A percentile compares a stretch with the other conserved stretches of the same genome.
These are phyloP conservation scores for Citrus sinensis DNA, from an alignment of 345 rosid genomes.

Conservation along the genomic window DVS_A1.0 CM039163.1:32927001-32927500, in stretches of 20 bases:
- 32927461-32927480: background rate
- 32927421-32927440: slow-evolving; percentile 8
- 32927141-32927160: slow-evolving; percentile 63
- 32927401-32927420: slow-evolving; percentile 34
- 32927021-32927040: slow-evolving; percentile 2
- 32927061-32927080: slow-evolving; percentile 35
- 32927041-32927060: slow-evolving; percentile 40
- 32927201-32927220: background rate
- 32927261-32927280: slow-evolving; percentile 59
- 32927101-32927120: slow-evolving; percentile 65
- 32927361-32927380: slow-evolving; percentile 50
- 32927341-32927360: slow-evolving; percentile 63
- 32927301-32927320: slow-evolving; percentile 47
- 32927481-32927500: slow-evolving; percentile 1
- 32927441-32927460: background rate
- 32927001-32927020: background rate
- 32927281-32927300: slow-evolving; percentile 58
- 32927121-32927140: slow-evolving; percentile 83
- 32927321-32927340: slow-evolving; percentile 52
- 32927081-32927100: slow-evolving; percentile 70
- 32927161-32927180: slow-evolving; percentile 22
- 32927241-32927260: slow-evolving; percentile 63
- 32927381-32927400: slow-evolving; percentile 11
- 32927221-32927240: background rate
- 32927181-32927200: background rate